phyloP scores from a whole-genome alignment of 1,139 yeast species.

The Sugiyamaella pinicola region DNA sequence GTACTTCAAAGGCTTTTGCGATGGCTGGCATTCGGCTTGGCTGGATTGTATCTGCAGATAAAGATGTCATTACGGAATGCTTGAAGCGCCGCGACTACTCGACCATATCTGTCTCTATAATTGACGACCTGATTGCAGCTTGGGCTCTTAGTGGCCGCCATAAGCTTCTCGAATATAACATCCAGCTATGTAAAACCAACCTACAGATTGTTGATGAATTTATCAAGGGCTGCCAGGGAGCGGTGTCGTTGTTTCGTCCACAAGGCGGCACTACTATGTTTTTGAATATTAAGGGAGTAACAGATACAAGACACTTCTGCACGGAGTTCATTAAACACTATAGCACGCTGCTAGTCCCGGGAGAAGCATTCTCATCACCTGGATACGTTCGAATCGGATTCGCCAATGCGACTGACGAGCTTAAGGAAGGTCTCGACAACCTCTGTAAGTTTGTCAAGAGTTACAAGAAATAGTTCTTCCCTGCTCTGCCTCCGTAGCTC shows the following conservation, averaged over 20 bases:
- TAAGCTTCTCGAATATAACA: conserved; percentile 47
- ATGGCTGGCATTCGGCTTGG: conserved; percentile 60
- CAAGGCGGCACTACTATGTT: conserved; percentile 55
- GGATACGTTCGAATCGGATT: conserved; percentile 55
- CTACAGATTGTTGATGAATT: conserved; percentile 45
- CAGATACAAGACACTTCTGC: conserved; percentile 46
- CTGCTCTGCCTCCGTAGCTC: not conserved
- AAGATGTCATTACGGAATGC: conserved; percentile 42
- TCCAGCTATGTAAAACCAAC: conserved; percentile 46
- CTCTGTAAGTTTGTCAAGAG: conserved; percentile 25
- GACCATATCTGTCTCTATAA: conserved; percentile 53
- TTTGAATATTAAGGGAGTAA: conserved; percentile 41
- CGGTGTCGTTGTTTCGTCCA: conserved; percentile 50
- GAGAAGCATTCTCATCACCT: conserved; percentile 51
- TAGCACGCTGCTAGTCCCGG: conserved; percentile 52
- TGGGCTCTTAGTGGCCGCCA: conserved; percentile 48
- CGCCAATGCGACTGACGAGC: conserved; percentile 49
- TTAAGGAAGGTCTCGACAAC: conserved; percentile 40
- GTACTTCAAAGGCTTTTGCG: conserved; percentile 58
- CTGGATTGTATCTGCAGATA: conserved; percentile 52
- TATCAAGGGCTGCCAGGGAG: conserved; percentile 42
- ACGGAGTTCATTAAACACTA: conserved; percentile 45
- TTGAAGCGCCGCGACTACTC: conserved; percentile 54
- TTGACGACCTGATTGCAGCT: conserved; percentile 54
- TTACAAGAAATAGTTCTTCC: conserved; percentile 8